Evolutionary conservation across 2,329 filamentous ascomycete species (phyloP).

Genomic region (Tolypocladium ophioglossoides): DNA sequence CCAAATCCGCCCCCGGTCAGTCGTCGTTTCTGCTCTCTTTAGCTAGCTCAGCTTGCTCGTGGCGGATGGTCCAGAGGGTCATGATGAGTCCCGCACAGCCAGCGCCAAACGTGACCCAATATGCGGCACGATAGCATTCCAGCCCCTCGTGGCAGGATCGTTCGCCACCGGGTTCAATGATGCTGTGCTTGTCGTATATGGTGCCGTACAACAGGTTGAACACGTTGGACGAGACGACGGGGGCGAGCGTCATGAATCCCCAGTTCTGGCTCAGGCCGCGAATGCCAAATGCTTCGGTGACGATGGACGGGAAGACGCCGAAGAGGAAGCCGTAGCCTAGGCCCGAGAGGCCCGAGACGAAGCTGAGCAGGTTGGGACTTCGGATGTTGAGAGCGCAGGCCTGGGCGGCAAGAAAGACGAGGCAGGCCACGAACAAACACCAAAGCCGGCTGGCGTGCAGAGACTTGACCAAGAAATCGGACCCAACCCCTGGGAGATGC

Average conservation of each 20-base stretch:
- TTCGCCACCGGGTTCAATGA: slow-evolving; percentile 57
- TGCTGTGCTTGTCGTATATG: slow-evolving; percentile 73
- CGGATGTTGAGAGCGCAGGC: slow-evolving; percentile 62
- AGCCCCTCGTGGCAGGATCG: slow-evolving; percentile 68
- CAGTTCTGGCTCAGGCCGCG: slow-evolving; percentile 87
- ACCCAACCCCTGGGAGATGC: slow-evolving; percentile 58
- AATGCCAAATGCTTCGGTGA: slow-evolving; percentile 85
- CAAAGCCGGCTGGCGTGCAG: slow-evolving; percentile 76
- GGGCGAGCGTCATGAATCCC: slow-evolving; percentile 87
- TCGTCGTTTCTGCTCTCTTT: slow-evolving; percentile 24
- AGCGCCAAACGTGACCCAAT: slow-evolving; percentile 64
- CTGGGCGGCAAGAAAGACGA: slow-evolving; percentile 73
- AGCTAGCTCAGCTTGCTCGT: slow-evolving; percentile 35
- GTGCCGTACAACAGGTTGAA: slow-evolving; percentile 87
- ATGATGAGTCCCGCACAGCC: slow-evolving; percentile 59
- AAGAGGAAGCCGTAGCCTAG: slow-evolving; percentile 90
- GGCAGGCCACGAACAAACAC: slow-evolving; percentile 72
- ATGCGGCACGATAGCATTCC: slow-evolving; percentile 71
- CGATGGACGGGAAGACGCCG: slow-evolving; percentile 82
- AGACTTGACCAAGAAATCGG: slow-evolving; percentile 77
- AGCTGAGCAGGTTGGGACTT: slow-evolving; percentile 65
- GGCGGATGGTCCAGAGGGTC: slow-evolving; percentile 59
- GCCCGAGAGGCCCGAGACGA: slow-evolving; percentile 76
- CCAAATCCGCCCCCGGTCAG: neutral
- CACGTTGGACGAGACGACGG: slow-evolving; percentile 77